Evolutionary conservation across 1,284 basidiomycete genomes (phyloP).

Genomic region (Cryptococcus deneoformans): DNA sequence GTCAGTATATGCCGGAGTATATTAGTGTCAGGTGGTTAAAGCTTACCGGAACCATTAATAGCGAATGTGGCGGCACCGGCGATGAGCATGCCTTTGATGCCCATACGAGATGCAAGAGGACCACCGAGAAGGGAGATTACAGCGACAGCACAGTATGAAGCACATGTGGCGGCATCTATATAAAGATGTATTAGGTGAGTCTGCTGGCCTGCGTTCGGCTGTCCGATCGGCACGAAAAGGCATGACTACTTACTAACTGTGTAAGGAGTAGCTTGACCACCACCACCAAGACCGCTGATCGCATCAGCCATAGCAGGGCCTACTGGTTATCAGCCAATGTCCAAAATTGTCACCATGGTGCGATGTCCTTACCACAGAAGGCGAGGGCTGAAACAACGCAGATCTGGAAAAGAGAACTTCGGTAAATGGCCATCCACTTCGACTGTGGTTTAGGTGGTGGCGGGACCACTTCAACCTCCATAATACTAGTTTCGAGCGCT

Average conservation of each 20-base stretch:
- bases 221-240: too few relatives aligned
- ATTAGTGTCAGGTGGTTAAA: neutral
- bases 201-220: neutral
- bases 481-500: neutral
- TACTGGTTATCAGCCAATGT: neutral
- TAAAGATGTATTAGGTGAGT: neutral
- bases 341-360: neutral
- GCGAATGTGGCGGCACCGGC: slow-evolving; percentile 23
- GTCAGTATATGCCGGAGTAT: too few relatives aligned
- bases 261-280: slow-evolving; percentile 13
- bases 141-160: slow-evolving; percentile 12
- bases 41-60: slow-evolving; percentile 15
- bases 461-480: slow-evolving; percentile 2
- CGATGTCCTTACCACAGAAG: neutral
- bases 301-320: slow-evolving; percentile 13
- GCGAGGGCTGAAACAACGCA: slow-evolving; percentile 7
- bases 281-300: slow-evolving; percentile 13
- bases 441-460: slow-evolving; percentile 1
- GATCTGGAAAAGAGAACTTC: slow-evolving; percentile 8
- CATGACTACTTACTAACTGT: slow-evolving; percentile 3
- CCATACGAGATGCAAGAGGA: slow-evolving; percentile 15
- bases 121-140: slow-evolving; percentile 18
- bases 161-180: slow-evolving; percentile 9
- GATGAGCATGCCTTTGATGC: slow-evolving; percentile 17
- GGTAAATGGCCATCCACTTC: slow-evolving; percentile 6